These are phyloP conservation scores for Thalassiosira ordinaria DNA, from an alignment of 352 stramenopile species.

Conservation along the genomic window DNA sequence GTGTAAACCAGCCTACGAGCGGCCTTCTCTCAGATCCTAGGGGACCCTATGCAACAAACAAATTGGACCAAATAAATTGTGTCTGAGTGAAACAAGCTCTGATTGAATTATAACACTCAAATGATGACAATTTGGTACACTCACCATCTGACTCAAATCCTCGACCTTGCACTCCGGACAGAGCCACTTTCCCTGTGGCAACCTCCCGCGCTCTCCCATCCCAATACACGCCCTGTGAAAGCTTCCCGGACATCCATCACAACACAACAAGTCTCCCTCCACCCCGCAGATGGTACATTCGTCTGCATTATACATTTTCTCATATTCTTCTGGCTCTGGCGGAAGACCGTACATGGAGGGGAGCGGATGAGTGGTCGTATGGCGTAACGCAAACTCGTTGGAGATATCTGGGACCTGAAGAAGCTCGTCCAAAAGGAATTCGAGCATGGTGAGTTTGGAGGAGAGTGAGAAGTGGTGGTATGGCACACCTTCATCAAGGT, in stretches of 20 bases:
- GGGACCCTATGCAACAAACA: slow-evolving; percentile 31
- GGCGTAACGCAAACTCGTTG: slow-evolving; percentile 59
- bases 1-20: slow-evolving; percentile 73
- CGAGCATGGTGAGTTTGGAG: slow-evolving; percentile 75
- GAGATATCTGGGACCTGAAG: slow-evolving; percentile 63
- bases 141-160: slow-evolving; percentile 67
- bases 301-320: slow-evolving; percentile 75
- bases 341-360: slow-evolving; percentile 48
- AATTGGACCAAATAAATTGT: too few species aligned
- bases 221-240: slow-evolving; percentile 73
- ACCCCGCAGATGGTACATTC: slow-evolving; percentile 75
- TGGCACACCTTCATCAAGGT: slow-evolving; percentile 60
- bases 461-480: slow-evolving; percentile 74
- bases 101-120: too few species aligned
- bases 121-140: too few species aligned
- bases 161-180: slow-evolving; percentile 79
- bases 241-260: slow-evolving; percentile 78
- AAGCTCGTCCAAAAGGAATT: slow-evolving; percentile 84
- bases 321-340: slow-evolving; percentile 59
- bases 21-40: slow-evolving; percentile 60
- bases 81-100: too few species aligned
- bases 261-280: slow-evolving; percentile 84
- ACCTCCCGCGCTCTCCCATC: slow-evolving; percentile 25
- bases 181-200: slow-evolving; percentile 80
- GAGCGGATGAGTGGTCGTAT: slow-evolving; percentile 22